phyloP scores from a whole-genome alignment of 495 filamentous ascomycete species.

The Penicillium riverlandense region DNA sequence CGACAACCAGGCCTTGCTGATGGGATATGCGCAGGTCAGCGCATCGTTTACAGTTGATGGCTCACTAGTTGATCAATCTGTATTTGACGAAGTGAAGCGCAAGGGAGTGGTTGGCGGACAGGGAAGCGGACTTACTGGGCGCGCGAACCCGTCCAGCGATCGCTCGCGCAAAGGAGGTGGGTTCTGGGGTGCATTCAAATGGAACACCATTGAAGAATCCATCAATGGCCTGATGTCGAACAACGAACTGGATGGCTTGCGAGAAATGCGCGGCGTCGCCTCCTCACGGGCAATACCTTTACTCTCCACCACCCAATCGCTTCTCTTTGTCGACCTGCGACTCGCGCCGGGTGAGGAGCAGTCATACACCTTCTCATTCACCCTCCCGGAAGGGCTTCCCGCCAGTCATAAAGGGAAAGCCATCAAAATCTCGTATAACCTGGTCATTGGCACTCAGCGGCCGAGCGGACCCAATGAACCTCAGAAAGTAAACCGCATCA shows the following conservation, averaged over 20 bases:
- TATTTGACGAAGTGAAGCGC: constrained; percentile 91
- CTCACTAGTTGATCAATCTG: constrained; percentile 79
- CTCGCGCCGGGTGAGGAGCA: constrained; percentile 84
- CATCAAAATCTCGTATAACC: constrained; percentile 86
- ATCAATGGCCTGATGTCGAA: constrained; percentile 79
- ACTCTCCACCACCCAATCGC: constrained; percentile 90
- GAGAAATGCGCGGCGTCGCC: constrained; percentile 83
- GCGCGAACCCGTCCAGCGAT: constrained; percentile 27
- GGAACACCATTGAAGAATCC: constrained; percentile 83
- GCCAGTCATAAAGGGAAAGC: constrained; percentile 88
- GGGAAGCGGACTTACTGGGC: constrained; percentile 57
- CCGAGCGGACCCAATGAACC: constrained; percentile 69
- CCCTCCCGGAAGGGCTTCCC: constrained; percentile 76
- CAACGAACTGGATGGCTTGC: constrained; percentile 82
- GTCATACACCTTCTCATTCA: constrained; percentile 79
- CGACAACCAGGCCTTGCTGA: constrained; percentile 76
- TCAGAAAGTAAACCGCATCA: constrained; percentile 80
- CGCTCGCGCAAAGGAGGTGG: constrained; percentile 70
- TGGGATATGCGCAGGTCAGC: constrained; percentile 95
- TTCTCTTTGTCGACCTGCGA: constrained; percentile 89
- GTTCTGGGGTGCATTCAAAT: constrained; percentile 76
- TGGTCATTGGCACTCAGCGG: constrained; percentile 87
- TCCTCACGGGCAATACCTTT: constrained; percentile 78
- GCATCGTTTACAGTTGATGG: constrained; percentile 89
- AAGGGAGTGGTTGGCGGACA: constrained; percentile 87